Evolutionary conservation across 106 monocot genomes (phyloP), one percentile per base, ranked within the genome.

Genomic region (Acorus calamus): DNA sequence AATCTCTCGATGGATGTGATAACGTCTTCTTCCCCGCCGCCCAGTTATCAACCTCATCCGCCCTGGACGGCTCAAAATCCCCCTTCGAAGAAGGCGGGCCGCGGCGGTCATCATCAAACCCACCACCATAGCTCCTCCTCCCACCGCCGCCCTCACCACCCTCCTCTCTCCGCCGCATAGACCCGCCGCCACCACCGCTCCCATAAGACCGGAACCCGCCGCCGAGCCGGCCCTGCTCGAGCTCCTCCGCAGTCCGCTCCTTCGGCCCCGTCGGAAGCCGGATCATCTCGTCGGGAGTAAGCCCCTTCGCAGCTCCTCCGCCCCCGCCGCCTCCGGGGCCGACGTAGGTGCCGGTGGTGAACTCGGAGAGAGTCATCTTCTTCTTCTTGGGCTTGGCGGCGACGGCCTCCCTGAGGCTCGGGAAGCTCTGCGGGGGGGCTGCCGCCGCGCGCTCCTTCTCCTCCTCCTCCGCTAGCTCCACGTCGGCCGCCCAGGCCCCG

Each of bases 401-500:
- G 13, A 63, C 71, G n/a, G 98, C 85, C 57, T 92, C 98, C 48
- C 68, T 86, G 14, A 99, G 83, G 54, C 81, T 88, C 4, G 98
- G 92, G 68, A 92, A 99, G 75, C 65, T 75, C 66, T 74, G 72
- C 11, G 12, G 47, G 3, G 44, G 62, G 57, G 69, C 50, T 14
- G 64, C 55, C 44, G 56, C 44, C 41, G 56, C 28, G 46, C 9
- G 28, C 28, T 28, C 28, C 28, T 28, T 28, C 28, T 28, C 28
- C 28, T 28, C 28, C 28, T 28, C 28, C 28, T 28, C 28, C 28
- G 28, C 28, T 28, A 73, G 81, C 73, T 94, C 94, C 50, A 84
- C 80, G n/a, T 99, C 98, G 63, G 86, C 83, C 42, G 98, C 98
- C 98, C 98, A 99, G 8, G 88, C 85, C 47, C 86, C 88, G 50